Conservation (phyloP, 495 filamentous ascomycete genomes). For the Podospora appendiculata region DNA sequence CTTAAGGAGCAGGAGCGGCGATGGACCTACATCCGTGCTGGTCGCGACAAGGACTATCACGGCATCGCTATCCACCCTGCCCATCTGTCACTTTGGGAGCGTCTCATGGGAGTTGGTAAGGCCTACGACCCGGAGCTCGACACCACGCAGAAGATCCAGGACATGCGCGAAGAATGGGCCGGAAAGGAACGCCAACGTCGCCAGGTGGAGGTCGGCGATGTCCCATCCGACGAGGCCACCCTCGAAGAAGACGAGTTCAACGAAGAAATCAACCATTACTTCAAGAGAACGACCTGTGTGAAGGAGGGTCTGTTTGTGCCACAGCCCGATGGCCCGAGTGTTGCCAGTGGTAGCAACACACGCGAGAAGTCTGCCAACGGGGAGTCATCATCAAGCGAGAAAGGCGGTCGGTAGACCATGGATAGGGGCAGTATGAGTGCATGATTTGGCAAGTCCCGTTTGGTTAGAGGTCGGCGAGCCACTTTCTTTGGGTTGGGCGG, state of each 20-base stretch:
- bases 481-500: too few species aligned
- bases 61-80: slow-evolving; percentile 80
- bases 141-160: slow-evolving; percentile 69
- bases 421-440: too few species aligned
- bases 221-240: slow-evolving; percentile 11
- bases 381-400: too few species aligned
- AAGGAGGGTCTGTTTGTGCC: too few species aligned
- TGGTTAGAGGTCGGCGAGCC: too few species aligned
- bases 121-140: slow-evolving; percentile 72
- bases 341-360: too few species aligned
- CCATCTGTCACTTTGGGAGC: slow-evolving; percentile 79
- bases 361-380: too few species aligned
- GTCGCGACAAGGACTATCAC: slow-evolving; percentile 72
- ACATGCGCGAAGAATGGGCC: slow-evolving; percentile 52
- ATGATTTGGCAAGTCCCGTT: too few species aligned
- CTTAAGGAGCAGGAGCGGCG: slow-evolving; percentile 91
- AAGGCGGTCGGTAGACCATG: too few species aligned
- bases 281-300: slow-evolving; percentile 17
- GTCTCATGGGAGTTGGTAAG: slow-evolving; percentile 60
- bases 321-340: too few species aligned
- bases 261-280: slow-evolving; percentile 35
- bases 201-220: slow-evolving; percentile 14
- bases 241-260: slow-evolving; percentile 33
- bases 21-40: slow-evolving; percentile 70
- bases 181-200: slow-evolving; percentile 21